A percentile compares a stretch with the other conserved stretches of the same genome.
phyloP scores from a whole-genome alignment of 352 stramenopile genomes.

The Globisporangium mamillatum region DNA sequence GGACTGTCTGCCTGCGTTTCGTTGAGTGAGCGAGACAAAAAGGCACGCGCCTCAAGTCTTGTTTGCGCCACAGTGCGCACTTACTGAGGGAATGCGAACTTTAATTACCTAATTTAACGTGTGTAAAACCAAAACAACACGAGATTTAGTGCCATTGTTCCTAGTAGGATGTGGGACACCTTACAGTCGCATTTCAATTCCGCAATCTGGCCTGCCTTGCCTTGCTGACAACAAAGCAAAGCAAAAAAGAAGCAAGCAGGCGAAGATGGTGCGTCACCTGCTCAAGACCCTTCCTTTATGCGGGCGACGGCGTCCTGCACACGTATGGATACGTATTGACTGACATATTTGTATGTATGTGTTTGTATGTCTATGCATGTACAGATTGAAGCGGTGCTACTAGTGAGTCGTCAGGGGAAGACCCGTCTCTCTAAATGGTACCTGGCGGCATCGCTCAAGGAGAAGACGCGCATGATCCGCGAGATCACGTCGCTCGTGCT shows the following conservation, averaged over 20 bases:
- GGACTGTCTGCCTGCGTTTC: not conserved
- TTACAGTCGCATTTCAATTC: not conserved
- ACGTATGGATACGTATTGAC: not conserved
- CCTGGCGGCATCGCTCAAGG: constrained; percentile 65
- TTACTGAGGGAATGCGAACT: not conserved
- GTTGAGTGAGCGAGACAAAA: not conserved
- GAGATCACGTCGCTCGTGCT: constrained; percentile 89
- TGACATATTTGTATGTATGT: not conserved
- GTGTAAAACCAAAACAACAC: not conserved
- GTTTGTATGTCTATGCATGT: constrained; percentile 18
- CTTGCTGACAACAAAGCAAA: constrained; percentile 9
- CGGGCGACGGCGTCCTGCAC: too few species aligned
- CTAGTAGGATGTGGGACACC: not conserved
- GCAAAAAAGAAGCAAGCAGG: not conserved
- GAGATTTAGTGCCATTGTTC: not conserved
- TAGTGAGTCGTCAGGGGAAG: constrained; percentile 91
- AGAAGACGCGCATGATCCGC: constrained; percentile 87
- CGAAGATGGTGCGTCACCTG: not conserved
- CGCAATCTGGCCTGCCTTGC: not conserved
- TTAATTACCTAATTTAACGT: not conserved
- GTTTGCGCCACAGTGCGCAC: not conserved
- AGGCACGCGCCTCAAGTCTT: constrained; percentile 5
- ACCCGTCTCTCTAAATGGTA: constrained; percentile 92
- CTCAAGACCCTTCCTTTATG: not conserved
- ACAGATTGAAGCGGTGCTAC: constrained; percentile 87